Conservation (phyloP, 139 green algal genomes). For the Coccomyxa sp. region DNA sequence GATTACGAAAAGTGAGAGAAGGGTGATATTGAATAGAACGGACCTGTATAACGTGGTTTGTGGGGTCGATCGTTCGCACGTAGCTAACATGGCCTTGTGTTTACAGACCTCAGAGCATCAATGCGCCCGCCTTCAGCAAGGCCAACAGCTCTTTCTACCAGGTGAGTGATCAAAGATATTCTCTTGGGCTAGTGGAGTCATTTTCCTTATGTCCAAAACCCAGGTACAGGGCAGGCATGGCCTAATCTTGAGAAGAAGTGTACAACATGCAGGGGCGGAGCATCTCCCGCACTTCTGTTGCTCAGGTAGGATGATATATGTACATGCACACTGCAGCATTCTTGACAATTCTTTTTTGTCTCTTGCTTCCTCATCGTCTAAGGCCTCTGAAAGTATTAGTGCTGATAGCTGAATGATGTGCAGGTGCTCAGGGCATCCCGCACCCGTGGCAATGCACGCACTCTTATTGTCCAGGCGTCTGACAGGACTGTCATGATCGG, state of each 20-base stretch:
- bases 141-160: background rate
- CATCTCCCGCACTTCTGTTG: background rate
- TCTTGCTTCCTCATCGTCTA: too few species aligned
- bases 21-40: too few species aligned
- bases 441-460: background rate
- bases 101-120: too few species aligned
- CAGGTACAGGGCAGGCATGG: background rate
- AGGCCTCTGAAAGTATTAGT: too few species aligned
- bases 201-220: too few species aligned
- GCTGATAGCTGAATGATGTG: background rate
- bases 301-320: background rate
- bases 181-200: background rate
- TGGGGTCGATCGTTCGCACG: too few species aligned
- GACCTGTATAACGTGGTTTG: too few species aligned
- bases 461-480: conserved; percentile 24
- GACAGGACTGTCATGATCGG: conserved; percentile 90
- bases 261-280: background rate
- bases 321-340: too few species aligned
- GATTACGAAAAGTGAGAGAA: too few species aligned
- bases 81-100: too few species aligned
- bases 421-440: background rate
- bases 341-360: too few species aligned
- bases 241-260: background rate
- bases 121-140: background rate
- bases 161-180: background rate